Percentiles rank a stretch among this genome's conserved stretches.
These are phyloP conservation scores for Fusarium sp. DNA, from an alignment of 2,329 filamentous ascomycete genomes.

Conservation along the genomic window DNA sequence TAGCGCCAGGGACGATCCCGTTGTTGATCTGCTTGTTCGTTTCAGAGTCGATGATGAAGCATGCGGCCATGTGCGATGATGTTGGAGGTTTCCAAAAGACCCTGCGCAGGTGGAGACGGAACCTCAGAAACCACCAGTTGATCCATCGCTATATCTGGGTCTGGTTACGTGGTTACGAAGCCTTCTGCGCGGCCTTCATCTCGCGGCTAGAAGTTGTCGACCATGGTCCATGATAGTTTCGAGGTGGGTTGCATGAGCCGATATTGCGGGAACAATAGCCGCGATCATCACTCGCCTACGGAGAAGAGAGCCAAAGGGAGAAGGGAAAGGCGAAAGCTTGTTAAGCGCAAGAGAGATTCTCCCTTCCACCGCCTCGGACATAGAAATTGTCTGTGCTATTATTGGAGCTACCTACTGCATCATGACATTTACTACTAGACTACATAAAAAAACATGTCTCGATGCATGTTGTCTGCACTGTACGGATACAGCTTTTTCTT, in stretches of 20 bases:
- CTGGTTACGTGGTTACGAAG: constrained; percentile 40
- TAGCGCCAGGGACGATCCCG: constrained; percentile 34
- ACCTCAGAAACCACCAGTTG: constrained; percentile 31
- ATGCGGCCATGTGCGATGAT: constrained; percentile 15
- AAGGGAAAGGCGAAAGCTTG: constrained; percentile 29
- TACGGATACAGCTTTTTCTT: constrained; percentile 21
- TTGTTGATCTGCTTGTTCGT: constrained; percentile 37
- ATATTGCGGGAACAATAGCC: constrained; percentile 27
- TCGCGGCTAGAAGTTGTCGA: constrained; percentile 19
- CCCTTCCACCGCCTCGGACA: constrained; percentile 12
- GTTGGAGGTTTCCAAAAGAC: constrained; percentile 22
- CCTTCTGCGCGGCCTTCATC: constrained; percentile 31
- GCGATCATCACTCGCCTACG: constrained; percentile 28
- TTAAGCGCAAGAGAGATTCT: constrained; percentile 10
- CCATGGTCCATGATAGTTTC: constrained; percentile 23
- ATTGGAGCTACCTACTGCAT: constrained; percentile 13
- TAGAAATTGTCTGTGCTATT: constrained; percentile 13
- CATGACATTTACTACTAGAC: constrained; percentile 2
- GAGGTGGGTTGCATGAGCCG: constrained; percentile 32
- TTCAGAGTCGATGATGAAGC: constrained; percentile 36
- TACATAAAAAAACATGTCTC: too few relatives aligned
- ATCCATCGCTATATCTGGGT: constrained; percentile 34
- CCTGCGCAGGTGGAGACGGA: constrained; percentile 23
- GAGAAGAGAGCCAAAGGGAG: constrained; percentile 28
- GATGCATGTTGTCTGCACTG: constrained; percentile 1